Percentiles rank a stretch among this genome's conserved stretches.
phyloP scores from a whole-genome alignment of 305 asterid species.

The Solanum aculeatissimum region DNA sequence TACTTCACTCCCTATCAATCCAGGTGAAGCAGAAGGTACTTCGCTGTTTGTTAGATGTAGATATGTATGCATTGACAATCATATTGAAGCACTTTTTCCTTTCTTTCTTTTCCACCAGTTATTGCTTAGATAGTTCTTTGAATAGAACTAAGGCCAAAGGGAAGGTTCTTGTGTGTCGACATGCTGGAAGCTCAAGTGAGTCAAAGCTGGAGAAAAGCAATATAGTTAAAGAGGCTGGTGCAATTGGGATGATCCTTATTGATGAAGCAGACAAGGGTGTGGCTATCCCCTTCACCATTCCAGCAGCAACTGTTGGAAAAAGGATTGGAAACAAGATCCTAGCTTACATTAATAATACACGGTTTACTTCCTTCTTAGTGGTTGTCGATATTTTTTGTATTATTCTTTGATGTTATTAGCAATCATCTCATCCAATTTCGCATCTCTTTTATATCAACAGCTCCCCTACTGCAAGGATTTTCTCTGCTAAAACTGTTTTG shows the following conservation, averaged over 20 bases:
- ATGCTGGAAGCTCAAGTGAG: slow-evolving; percentile 74
- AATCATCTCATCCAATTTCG: not conserved
- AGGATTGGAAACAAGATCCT: slow-evolving; percentile 46
- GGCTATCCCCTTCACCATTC: slow-evolving; percentile 78
- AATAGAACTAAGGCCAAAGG: slow-evolving; percentile 57
- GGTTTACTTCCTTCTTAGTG: slow-evolving; percentile 27
- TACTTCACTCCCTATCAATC: slow-evolving; percentile 96
- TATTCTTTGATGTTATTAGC: not conserved
- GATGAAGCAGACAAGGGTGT: slow-evolving; percentile 70
- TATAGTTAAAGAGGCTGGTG: slow-evolving; percentile 76
- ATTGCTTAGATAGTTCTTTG: slow-evolving; percentile 91
- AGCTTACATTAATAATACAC: slow-evolving; percentile 50
- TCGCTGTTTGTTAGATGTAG: slow-evolving; percentile 13
- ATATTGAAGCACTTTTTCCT: slow-evolving; percentile 10
- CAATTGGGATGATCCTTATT: slow-evolving; percentile 79
- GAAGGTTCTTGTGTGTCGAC: slow-evolving; percentile 75
- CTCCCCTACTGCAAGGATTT: slow-evolving; percentile 41
- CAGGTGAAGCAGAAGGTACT: slow-evolving; percentile 97
- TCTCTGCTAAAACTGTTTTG: slow-evolving; percentile 66
- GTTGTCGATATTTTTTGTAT: not conserved
- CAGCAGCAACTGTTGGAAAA: slow-evolving; percentile 77
- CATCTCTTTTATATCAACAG: slow-evolving; percentile 22
- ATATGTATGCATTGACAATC: slow-evolving; percentile 1
- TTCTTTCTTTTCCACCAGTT: slow-evolving; percentile 27
- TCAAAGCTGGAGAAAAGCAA: slow-evolving; percentile 69